Evolutionary conservation across 768 basidiomycete species (phyloP).

Genomic region (Boletus pseudo-olivaceus): DNA sequence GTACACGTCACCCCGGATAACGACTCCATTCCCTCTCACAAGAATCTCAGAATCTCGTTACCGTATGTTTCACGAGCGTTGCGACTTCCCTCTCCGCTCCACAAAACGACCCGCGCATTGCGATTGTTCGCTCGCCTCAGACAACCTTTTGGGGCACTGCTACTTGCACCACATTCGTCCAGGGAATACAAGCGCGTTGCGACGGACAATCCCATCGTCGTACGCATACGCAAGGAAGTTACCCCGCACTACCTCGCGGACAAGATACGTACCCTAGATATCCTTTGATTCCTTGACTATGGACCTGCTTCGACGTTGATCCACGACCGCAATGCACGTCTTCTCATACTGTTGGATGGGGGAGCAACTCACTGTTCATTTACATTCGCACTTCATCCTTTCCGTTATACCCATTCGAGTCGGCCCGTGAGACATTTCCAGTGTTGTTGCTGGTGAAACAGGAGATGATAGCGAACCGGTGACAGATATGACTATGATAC

Average conservation of each 20-base stretch:
- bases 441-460: background rate
- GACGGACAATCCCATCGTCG: constrained; percentile 14
- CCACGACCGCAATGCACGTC: background rate
- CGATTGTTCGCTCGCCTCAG: constrained; percentile 10
- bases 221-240: constrained; percentile 7
- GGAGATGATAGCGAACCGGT: background rate
- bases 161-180: constrained; percentile 7
- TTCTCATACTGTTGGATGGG: background rate
- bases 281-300: background rate
- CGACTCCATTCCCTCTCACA: background rate
- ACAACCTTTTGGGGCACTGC: constrained; percentile 16
- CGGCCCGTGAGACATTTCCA: too few relatives aligned
- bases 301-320: background rate
- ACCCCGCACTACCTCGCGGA: constrained; percentile 6
- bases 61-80: background rate
- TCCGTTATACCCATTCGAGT: too few relatives aligned
- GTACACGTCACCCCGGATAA: background rate
- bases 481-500: too few relatives aligned
- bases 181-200: constrained; percentile 18
- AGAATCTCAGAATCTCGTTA: background rate
- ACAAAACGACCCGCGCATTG: constrained; percentile 14
- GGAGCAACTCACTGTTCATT: background rate
- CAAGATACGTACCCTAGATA: constrained; percentile 15
- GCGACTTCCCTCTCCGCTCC: constrained; percentile 12
- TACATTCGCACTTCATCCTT: too few relatives aligned